These are phyloP conservation scores for Pharnaceum exiguum DNA, from an alignment of 148 eudicot species.

Conservation along the genomic window DNA sequence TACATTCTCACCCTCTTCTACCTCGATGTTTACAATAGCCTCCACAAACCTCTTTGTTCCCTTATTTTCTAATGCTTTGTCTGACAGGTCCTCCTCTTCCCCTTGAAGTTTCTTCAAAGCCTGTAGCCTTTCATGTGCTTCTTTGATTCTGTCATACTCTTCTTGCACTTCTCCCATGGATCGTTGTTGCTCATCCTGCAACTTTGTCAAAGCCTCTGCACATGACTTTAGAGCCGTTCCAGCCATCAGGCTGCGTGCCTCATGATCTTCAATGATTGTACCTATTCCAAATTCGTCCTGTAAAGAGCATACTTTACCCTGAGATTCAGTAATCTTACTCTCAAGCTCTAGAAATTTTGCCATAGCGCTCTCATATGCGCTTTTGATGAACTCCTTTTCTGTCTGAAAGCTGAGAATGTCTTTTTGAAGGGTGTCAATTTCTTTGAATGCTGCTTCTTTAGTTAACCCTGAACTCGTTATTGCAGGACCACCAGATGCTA, in stretches of 20 bases:
- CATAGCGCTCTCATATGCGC: slow-evolving; percentile 50
- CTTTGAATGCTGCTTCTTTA: slow-evolving; percentile 50
- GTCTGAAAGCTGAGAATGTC: slow-evolving; percentile 65
- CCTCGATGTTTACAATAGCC: slow-evolving; percentile 20
- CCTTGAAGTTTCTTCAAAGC: slow-evolving; percentile 28
- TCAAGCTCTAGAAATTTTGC: slow-evolving; percentile 66
- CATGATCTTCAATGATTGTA: slow-evolving; percentile 66
- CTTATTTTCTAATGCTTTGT: not conserved
- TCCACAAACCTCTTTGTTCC: slow-evolving; percentile 21
- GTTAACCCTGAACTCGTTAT: slow-evolving; percentile 39
- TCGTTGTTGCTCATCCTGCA: slow-evolving; percentile 43
- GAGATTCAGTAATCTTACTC: slow-evolving; percentile 48
- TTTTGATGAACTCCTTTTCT: slow-evolving; percentile 63
- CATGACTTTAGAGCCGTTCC: slow-evolving; percentile 62
- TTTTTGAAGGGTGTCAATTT: slow-evolving; percentile 61
- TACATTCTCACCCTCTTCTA: slow-evolving; percentile 21
- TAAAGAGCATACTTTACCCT: slow-evolving; percentile 40
- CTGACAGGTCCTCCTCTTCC: slow-evolving; percentile 1
- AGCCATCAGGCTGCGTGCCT: slow-evolving; percentile 60
- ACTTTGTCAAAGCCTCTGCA: slow-evolving; percentile 40
- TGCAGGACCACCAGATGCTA: slow-evolving; percentile 15
- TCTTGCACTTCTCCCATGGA: slow-evolving; percentile 37
- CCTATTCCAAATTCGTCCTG: slow-evolving; percentile 73
- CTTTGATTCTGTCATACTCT: slow-evolving; percentile 46
- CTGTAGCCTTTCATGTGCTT: slow-evolving; percentile 42